Evolutionary conservation across 2,329 filamentous ascomycete species (phyloP), one percentile per base, ranked within the genome.

Genomic region (Colletotrichum tofieldiae): DNA sequence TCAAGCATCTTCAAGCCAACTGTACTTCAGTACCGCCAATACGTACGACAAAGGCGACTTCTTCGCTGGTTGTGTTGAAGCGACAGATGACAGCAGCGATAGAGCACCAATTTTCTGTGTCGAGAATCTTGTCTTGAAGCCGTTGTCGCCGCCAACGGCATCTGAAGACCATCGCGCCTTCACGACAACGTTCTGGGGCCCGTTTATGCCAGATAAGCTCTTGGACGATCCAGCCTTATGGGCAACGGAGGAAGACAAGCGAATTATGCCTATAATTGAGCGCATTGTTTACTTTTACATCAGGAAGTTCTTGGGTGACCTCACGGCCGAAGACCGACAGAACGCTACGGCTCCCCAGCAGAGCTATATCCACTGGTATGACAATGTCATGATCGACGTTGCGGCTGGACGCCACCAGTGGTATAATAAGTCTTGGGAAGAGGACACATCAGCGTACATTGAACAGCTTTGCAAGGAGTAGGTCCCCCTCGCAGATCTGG

Each of bases 241-340:
- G 65, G 65, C 65, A 32, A 63, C 65, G n/a, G 58, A 54, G 26
- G 29, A 67, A 37, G 65, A 67, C n/a, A 67, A 67, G 58, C 37
- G 37, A 43, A 59, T 32, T n/a, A 51, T 61, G 29, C 18, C 51
- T 1, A 9, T 68, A n/a, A 67, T 67, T 14, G 65, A 67, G 29
- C 65, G 65, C 20, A 37, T 54, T n/a, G 35, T 52, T 1, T 67
- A 67, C 47, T 49, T 35, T 20, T 67, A 26, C 26, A 35, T 67
- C 5, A 54, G 51, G 20, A 14, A 45, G 3, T 54, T 67, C 4
- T 1, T 64, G 1, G 5, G 8, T 5, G 35, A 55, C 1, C 18
- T 68, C 26, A 68, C 66, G 1, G 37, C 23, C 7, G 41, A 63
- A 26, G n/a, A 63, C 18, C 32, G 32, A 26, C 23, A 65, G 6